These are phyloP conservation scores for Teunomyces lycoperdinae DNA, from an alignment of 805 yeast species.

Conservation along the genomic window DNA sequence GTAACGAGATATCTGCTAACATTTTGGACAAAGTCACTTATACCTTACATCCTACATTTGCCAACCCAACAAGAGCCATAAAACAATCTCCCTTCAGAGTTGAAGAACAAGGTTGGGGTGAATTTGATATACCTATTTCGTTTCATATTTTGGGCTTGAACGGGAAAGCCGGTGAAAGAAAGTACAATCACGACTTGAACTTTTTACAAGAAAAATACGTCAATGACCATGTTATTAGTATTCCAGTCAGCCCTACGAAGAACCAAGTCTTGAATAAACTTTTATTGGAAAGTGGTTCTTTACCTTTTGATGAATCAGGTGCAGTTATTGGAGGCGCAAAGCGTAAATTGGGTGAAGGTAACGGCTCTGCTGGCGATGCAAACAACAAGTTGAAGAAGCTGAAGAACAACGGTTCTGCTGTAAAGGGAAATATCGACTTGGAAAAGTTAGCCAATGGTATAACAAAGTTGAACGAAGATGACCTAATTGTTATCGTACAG, in stretches of 20 bases:
- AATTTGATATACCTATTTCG: constrained; percentile 82
- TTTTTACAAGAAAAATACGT: constrained; percentile 74
- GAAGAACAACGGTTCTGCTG: constrained; percentile 47
- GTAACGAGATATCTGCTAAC: constrained; percentile 80
- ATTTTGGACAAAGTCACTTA: constrained; percentile 91
- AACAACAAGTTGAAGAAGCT: constrained; percentile 44
- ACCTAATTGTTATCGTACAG: constrained; percentile 89
- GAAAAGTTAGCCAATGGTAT: constrained; percentile 89
- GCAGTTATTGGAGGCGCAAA: constrained; percentile 18
- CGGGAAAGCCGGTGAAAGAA: constrained; percentile 87
- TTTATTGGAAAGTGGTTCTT: constrained; percentile 78
- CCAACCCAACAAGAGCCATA: constrained; percentile 78
- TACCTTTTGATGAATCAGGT: constrained; percentile 52
- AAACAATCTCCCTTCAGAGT: constrained; percentile 83
- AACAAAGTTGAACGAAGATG: constrained; percentile 87
- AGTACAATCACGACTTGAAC: constrained; percentile 84
- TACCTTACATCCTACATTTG: constrained; percentile 91
- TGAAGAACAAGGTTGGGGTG: constrained; percentile 98
- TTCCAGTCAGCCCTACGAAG: constrained; percentile 62
- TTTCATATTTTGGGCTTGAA: constrained; percentile 57
- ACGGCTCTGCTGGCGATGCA: constrained; percentile 14
- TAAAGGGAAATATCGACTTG: constrained; percentile 77
- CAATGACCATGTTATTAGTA: constrained; percentile 70
- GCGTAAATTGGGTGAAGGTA: constrained; percentile 12
- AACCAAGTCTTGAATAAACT: constrained; percentile 65